phyloP scores from a whole-genome alignment of 2,329 filamentous ascomycete species.

The Metarhizium guizhouense region DNA sequence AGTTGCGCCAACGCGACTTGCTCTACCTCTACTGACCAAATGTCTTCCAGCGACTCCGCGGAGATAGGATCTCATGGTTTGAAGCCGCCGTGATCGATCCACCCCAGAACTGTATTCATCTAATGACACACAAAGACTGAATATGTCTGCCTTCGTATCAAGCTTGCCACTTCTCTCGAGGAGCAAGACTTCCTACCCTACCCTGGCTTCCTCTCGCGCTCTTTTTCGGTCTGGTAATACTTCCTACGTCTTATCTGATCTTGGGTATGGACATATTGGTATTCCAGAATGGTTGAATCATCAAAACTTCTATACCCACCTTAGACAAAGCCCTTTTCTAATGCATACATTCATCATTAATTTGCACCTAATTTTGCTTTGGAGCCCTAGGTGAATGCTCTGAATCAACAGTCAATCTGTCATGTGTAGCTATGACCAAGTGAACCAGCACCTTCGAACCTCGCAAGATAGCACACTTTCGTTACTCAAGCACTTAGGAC shows the following conservation, averaged over 20 bases:
- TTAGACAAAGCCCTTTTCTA: not conserved
- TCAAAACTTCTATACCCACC: not conserved
- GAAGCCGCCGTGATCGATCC: constrained; percentile 10
- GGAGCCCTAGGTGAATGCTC: too few species aligned
- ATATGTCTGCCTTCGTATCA: not conserved
- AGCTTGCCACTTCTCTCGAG: not conserved
- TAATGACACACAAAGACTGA: not conserved
- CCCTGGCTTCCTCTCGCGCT: not conserved
- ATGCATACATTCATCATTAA: not conserved
- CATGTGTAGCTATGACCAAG: too few species aligned
- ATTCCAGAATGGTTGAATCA: not conserved
- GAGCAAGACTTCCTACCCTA: not conserved
- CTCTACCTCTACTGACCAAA: constrained; percentile 34
- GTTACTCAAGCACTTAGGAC: too few species aligned
- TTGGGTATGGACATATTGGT: not conserved
- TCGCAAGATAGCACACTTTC: too few species aligned
- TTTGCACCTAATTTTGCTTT: not conserved
- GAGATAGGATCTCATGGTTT: constrained; percentile 32
- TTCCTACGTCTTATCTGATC: not conserved
- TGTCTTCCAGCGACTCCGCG: constrained; percentile 33
- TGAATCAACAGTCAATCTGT: too few species aligned
- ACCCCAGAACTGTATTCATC: not conserved
- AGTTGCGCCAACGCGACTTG: constrained; percentile 33
- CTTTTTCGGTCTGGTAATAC: not conserved
- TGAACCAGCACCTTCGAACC: too few species aligned